Conservation (phyloP, 148 eudicot genomes). For the Selenicereus undatus region DNA sequence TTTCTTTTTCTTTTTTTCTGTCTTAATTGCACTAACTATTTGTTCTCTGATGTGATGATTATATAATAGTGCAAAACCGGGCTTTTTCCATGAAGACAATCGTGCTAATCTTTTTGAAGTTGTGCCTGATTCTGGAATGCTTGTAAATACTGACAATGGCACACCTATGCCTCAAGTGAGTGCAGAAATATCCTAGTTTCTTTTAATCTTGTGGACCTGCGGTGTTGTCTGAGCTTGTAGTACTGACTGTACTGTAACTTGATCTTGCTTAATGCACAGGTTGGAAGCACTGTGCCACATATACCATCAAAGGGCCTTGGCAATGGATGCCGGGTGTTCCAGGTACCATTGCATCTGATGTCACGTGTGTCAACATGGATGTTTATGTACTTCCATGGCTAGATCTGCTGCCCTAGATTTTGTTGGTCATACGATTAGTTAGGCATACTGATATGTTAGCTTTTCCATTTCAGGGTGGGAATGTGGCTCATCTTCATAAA, state of each 20-base stretch:
- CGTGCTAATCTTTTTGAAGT: conserved; percentile 92
- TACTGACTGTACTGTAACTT: conserved; percentile 11
- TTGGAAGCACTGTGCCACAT: conserved; percentile 47
- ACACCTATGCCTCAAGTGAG: conserved; percentile 94
- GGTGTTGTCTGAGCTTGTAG: neutral
- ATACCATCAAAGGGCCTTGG: conserved; percentile 43
- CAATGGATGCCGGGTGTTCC: conserved; percentile 67
- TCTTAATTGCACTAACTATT: neutral
- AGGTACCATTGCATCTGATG: conserved; percentile 41
- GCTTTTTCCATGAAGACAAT: conserved; percentile 90
- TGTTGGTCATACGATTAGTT: neutral
- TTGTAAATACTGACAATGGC: conserved; percentile 92
- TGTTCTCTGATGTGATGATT: conserved; percentile 5
- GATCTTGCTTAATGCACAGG: conserved; percentile 33
- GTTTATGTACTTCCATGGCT: neutral
- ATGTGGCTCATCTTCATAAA: conserved; percentile 93
- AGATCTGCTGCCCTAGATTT: neutral
- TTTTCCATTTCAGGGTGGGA: conserved; percentile 69
- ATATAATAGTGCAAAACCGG: conserved; percentile 74
- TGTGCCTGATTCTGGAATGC: conserved; percentile 84
- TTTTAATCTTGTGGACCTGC: neutral
- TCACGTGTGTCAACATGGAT: neutral
- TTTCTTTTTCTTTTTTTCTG: conserved; percentile 9
- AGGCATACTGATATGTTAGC: conserved; percentile 1
- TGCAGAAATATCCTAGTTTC: neutral